These are phyloP conservation scores for Extremus antarcticus DNA, from an alignment of 495 filamentous ascomycete genomes.

Conservation along the genomic window DNA sequence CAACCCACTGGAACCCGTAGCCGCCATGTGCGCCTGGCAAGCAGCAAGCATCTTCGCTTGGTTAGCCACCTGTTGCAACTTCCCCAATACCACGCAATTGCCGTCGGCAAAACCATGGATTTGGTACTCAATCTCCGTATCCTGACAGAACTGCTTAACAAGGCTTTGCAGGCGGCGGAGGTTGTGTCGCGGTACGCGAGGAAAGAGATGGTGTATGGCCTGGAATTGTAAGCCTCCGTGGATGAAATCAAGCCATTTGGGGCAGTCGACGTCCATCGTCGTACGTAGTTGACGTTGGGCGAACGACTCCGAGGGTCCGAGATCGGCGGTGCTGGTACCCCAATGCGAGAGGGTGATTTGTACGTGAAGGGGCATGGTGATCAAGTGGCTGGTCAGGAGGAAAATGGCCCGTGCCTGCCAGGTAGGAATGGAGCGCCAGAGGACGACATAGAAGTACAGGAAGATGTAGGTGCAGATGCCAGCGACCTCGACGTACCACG, in stretches of 20 bases:
- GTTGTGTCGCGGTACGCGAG: constrained; percentile 75
- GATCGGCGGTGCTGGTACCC: constrained; percentile 39
- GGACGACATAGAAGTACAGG: constrained; percentile 37
- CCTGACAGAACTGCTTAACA: constrained; percentile 35
- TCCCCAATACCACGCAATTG: constrained; percentile 32
- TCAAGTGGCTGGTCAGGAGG: constrained; percentile 37
- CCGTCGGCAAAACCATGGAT: constrained; percentile 36
- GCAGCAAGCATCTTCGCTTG: constrained; percentile 33
- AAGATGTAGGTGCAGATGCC: constrained; percentile 37
- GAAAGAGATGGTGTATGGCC: constrained; percentile 91
- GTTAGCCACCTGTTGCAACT: constrained; percentile 33
- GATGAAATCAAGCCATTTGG: constrained; percentile 92
- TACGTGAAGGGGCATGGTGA: constrained; percentile 41
- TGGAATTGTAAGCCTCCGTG: constrained; percentile 98
- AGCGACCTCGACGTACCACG: constrained; percentile 35
- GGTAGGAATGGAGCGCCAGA: constrained; percentile 34
- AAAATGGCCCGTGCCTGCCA: constrained; percentile 37
- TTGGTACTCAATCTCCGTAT: constrained; percentile 35
- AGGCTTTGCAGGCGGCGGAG: constrained; percentile 33
- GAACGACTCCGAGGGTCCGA: constrained; percentile 39
- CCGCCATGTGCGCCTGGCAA: constrained; percentile 37
- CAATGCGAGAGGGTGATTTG: constrained; percentile 45
- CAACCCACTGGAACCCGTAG: no score
- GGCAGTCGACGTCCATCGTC: constrained; percentile 96
- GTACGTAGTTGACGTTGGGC: constrained; percentile 80